A percentile compares a stretch with the other conserved stretches of the same genome.
Conservation (phyloP, 768 basidiomycete genomes). For the Clavulina sp. region DNA sequence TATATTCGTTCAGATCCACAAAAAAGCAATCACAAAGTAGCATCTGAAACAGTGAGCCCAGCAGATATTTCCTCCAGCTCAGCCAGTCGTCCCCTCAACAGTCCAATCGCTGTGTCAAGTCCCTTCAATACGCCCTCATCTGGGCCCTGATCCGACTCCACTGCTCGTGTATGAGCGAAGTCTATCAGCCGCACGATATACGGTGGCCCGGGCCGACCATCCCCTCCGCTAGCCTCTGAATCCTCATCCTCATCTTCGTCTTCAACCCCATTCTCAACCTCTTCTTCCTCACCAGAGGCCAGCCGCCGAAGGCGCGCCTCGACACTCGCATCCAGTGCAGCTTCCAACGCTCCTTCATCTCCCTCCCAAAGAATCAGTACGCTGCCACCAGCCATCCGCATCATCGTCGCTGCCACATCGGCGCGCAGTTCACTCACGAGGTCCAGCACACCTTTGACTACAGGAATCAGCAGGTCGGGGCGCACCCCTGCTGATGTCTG, state of each 20-base stretch:
- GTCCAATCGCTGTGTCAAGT: conserved; percentile 39
- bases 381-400: conserved; percentile 71
- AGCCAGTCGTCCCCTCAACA: conserved; percentile 42
- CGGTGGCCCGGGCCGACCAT: conserved; percentile 23
- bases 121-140: conserved; percentile 67
- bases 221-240: conserved; percentile 12
- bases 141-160: conserved; percentile 51
- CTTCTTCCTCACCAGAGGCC: conserved; percentile 7
- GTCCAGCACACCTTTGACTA: conserved; percentile 10
- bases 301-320: background rate
- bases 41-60: no score
- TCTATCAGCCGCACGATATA: conserved; percentile 73
- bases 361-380: conserved; percentile 70
- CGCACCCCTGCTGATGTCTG: conserved; percentile 51
- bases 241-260: conserved; percentile 21
- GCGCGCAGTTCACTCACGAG: conserved; percentile 27
- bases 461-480: conserved; percentile 25
- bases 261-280: conserved; percentile 18
- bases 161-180: conserved; percentile 72
- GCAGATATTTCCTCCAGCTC: conserved; percentile 25
- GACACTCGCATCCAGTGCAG: conserved; percentile 15
- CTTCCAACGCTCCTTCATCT: conserved; percentile 25
- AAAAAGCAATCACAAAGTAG: no score
- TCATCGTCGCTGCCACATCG: conserved; percentile 35
- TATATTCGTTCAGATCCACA: no score